Evolutionary conservation across 306 rosid genomes (phyloP).

Genomic region (Begonia peltatifolia): DNA sequence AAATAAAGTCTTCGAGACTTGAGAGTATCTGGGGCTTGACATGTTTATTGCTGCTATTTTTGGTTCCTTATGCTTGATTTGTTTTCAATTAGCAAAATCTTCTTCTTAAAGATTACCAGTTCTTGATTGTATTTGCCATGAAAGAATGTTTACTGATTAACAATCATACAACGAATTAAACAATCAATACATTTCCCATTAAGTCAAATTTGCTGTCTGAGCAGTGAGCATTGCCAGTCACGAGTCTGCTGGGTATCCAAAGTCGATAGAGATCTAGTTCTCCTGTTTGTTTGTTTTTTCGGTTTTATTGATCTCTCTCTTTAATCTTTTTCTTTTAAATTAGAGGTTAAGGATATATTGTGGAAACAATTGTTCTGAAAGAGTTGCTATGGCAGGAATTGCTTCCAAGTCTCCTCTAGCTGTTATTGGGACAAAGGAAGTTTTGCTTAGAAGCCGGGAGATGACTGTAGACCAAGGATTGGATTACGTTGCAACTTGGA

Average conservation of each 20-base stretch:
- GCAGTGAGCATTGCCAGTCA: neutral
- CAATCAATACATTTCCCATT: neutral
- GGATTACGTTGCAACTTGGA: constrained; percentile 80
- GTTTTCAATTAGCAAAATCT: too few species aligned
- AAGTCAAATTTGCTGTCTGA: neutral
- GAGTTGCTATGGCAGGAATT: constrained; percentile 34
- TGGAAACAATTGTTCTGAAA: neutral
- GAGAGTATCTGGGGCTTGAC: too few species aligned
- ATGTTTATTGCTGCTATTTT: too few species aligned
- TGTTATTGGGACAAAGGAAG: constrained; percentile 62
- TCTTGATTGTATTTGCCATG: too few species aligned
- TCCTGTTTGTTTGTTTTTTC: neutral
- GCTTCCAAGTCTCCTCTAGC: constrained; percentile 67
- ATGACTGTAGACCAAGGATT: constrained; percentile 58
- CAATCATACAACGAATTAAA: neutral
- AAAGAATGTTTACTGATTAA: too few species aligned
- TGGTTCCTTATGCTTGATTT: too few species aligned
- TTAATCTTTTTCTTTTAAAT: neutral
- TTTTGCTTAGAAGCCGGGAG: constrained; percentile 62
- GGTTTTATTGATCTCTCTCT: neutral
- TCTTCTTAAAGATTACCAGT: too few species aligned
- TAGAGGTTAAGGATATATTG: too few species aligned
- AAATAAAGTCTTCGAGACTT: too few species aligned
- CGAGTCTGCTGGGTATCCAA: neutral
- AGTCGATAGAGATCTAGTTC: neutral